phyloP scores from a whole-genome alignment of 2,329 filamentous ascomycete genomes.

The Colletotrichum endophyticum region DNA sequence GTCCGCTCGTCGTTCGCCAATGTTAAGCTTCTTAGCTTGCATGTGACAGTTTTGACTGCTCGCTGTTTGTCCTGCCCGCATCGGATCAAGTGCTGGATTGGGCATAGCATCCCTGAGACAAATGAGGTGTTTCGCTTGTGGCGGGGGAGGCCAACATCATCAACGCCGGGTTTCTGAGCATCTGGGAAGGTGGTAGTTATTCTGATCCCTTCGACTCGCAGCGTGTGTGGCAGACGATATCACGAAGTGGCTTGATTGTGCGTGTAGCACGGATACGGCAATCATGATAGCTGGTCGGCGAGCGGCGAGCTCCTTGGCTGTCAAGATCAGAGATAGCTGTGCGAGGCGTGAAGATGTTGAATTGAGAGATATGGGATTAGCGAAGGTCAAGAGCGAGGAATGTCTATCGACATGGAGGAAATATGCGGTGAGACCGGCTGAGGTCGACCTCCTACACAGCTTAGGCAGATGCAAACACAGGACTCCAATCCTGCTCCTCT shows the following conservation, averaged over 20 bases:
- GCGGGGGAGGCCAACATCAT: not conserved
- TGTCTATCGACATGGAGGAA: not conserved
- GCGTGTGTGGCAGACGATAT: not conserved
- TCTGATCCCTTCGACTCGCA: not conserved
- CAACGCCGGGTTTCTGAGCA: not conserved
- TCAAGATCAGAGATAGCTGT: not conserved
- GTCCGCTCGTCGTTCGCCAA: not conserved
- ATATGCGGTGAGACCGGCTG: not conserved
- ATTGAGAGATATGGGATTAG: not conserved
- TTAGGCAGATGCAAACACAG: not conserved
- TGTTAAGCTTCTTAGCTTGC: not conserved
- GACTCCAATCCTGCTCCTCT: not conserved
- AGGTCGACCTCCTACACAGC: not conserved
- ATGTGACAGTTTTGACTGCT: not conserved
- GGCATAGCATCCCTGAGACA: not conserved
- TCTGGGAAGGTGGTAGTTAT: not conserved
- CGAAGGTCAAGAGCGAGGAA: not conserved
- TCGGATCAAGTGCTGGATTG: not conserved
- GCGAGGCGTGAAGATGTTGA: fast-evolving
- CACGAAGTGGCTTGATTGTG: not conserved
- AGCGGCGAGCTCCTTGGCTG: not conserved
- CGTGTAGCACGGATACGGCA: not conserved
- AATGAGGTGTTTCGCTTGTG: not conserved
- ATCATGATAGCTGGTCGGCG: not conserved
- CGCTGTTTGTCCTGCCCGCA: not conserved